Percentiles rank a stretch among this genome's conserved stretches.
Evolutionary conservation across 768 basidiomycete species (phyloP).

Genomic region (Galerina sulciceps): DNA sequence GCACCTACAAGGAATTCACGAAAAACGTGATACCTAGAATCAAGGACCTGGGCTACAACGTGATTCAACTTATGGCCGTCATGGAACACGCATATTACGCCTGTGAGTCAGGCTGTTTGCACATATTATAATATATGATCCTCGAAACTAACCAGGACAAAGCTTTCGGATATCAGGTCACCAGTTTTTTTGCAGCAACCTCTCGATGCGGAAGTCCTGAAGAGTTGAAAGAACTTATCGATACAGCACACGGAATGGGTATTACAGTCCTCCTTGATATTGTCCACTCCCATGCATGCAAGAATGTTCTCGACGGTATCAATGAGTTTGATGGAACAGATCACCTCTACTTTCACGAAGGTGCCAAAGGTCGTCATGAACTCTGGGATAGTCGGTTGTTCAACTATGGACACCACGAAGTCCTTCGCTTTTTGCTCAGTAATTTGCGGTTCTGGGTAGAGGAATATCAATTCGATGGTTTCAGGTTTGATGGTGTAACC

Average conservation of each 20-base stretch:
- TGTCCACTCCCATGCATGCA: conserved; percentile 98
- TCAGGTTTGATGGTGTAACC: conserved; percentile 98
- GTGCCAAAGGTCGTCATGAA: conserved; percentile 87
- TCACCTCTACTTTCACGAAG: conserved; percentile 96
- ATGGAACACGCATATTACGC: conserved; percentile 99
- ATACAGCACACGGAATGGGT: conserved; percentile 93
- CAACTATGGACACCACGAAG: conserved; percentile 96
- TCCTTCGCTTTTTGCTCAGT: conserved; percentile 91
- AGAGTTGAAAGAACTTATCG: conserved; percentile 93
- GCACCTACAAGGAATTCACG: conserved; percentile 96
- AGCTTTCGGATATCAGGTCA: conserved; percentile 99
- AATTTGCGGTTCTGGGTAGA: conserved; percentile 97
- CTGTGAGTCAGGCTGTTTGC: conserved; percentile 57
- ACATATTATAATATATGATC: background rate
- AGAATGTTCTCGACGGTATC: conserved; percentile 94
- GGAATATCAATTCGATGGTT: conserved; percentile 95
- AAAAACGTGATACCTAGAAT: conserved; percentile 84
- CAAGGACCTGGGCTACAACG: conserved; percentile 91
- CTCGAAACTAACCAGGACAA: background rate
- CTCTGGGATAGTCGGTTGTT: conserved; percentile 98
- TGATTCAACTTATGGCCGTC: conserved; percentile 97
- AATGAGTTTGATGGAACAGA: conserved; percentile 98
- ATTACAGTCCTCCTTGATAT: conserved; percentile 93
- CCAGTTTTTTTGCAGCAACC: conserved; percentile 95
- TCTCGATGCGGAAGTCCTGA: conserved; percentile 97